These are phyloP conservation scores for Metschnikowia vanudenii DNA, from an alignment of 805 yeast genomes.

Conservation along the genomic window DNA sequence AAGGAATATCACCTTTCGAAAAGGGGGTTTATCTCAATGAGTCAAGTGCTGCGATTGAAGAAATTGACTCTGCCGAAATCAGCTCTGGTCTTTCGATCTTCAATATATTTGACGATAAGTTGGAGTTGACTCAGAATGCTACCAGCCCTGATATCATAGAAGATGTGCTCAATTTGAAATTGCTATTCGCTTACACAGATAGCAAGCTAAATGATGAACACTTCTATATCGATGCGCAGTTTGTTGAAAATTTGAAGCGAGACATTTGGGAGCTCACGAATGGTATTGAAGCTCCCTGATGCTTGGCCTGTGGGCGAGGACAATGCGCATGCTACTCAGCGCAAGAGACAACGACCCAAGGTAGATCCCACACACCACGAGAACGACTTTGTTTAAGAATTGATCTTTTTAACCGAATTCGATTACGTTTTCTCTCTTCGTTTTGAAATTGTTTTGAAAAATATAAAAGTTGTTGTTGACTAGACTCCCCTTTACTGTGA, in stretches of 20 bases:
- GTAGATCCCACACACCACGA: too few species aligned
- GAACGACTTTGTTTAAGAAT: too few species aligned
- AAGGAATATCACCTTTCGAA: conserved; percentile 27
- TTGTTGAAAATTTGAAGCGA: conserved; percentile 52
- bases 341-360: too few species aligned
- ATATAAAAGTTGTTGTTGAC: too few species aligned
- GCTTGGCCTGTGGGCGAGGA: not conserved
- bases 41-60: conserved; percentile 18
- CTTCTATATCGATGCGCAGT: conserved; percentile 47
- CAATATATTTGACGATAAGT: conserved; percentile 50
- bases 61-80: conserved; percentile 20
- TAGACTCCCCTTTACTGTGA: not conserved
- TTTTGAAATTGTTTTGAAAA: too few species aligned
- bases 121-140: conserved; percentile 49
- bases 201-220: conserved; percentile 34
- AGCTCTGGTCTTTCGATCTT: conserved; percentile 42
- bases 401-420: too few species aligned
- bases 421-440: too few species aligned
- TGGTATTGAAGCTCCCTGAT: not conserved
- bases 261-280: conserved; percentile 32
- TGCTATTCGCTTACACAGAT: conserved; percentile 62
- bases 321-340: too few species aligned
- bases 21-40: conserved; percentile 32
- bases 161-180: conserved; percentile 61
- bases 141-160: conserved; percentile 42